phyloP scores from a whole-genome alignment of 169 alveolate genomes.

The Cryptosporidium bovis region DNA sequence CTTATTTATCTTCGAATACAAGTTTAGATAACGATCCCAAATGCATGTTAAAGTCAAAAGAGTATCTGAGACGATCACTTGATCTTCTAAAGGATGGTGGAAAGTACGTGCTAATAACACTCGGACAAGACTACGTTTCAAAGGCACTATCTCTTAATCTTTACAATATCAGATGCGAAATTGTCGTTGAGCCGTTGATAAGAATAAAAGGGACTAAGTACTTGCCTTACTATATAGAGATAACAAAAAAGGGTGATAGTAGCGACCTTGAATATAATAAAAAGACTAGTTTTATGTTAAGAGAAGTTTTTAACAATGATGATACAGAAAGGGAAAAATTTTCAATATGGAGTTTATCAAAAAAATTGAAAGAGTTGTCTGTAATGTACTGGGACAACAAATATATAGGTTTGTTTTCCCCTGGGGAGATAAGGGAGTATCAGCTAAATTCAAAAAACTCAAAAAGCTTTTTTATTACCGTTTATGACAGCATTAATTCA shows the following conservation, averaged over 20 bases:
- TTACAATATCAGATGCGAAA: conserved; percentile 3
- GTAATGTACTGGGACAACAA: conserved; percentile 65
- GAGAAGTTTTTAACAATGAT: not conserved
- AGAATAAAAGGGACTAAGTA: conserved; percentile 28
- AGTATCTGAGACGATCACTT: conserved; percentile 8
- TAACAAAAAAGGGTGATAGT: conserved; percentile 12
- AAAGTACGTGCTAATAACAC: conserved; percentile 41
- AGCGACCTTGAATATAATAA: not conserved
- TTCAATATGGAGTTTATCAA: conserved; percentile 50
- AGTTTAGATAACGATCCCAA: not conserved
- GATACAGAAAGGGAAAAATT: not conserved
- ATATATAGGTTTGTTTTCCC: conserved; percentile 5
- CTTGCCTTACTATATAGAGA: conserved; percentile 64
- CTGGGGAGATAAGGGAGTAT: conserved; percentile 60
- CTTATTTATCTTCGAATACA: conserved; percentile 19
- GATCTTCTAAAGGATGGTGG: conserved; percentile 22
- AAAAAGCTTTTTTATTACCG: conserved; percentile 4
- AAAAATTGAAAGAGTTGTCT: conserved; percentile 46
- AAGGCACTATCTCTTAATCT: conserved; percentile 14
- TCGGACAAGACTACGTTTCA: conserved; percentile 60
- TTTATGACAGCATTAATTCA: conserved; percentile 15
- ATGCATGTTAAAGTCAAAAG: not conserved
- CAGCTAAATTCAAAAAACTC: conserved; percentile 15
- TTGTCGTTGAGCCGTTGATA: conserved; percentile 38
- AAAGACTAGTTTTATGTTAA: not conserved